phyloP scores from a whole-genome alignment of 2,329 filamentous ascomycete genomes.

The Colletotrichum theobromicola region DNA sequence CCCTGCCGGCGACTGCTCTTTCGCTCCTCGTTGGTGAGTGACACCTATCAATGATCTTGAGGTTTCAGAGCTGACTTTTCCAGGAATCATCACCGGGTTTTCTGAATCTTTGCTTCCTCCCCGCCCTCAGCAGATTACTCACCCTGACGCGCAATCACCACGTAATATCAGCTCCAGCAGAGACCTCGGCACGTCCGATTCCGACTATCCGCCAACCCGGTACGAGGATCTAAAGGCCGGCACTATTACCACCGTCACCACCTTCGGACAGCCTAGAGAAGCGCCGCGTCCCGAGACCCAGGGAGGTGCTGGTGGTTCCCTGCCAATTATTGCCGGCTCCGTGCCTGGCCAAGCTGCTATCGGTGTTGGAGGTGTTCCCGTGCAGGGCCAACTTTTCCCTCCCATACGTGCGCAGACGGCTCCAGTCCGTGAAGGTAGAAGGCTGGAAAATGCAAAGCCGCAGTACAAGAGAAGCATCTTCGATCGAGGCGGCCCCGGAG shows the following conservation, averaged over 20 bases:
- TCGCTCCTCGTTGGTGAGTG: conserved; percentile 53
- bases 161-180: conserved; percentile 36
- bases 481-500: conserved; percentile 27
- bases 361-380: conserved; percentile 43
- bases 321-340: conserved; percentile 45
- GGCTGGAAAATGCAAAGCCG: conserved; percentile 18
- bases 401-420: conserved; percentile 38
- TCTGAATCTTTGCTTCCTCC: conserved; percentile 36
- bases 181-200: conserved; percentile 47
- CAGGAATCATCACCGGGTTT: conserved; percentile 42
- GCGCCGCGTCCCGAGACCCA: conserved; percentile 26
- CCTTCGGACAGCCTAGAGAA: conserved; percentile 38
- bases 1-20: conserved; percentile 56
- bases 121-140: conserved; percentile 31
- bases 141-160: conserved; percentile 41
- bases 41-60: not conserved
- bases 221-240: conserved; percentile 54
- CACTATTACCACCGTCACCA: conserved; percentile 40
- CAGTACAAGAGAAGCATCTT: conserved; percentile 32
- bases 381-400: conserved; percentile 47
- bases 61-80: not conserved
- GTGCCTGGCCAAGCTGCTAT: conserved; percentile 36
- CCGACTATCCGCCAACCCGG: conserved; percentile 48
- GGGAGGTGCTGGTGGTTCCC: conserved; percentile 26
- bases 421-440: conserved; percentile 23